Conservation (phyloP, 805 yeast genomes). For the Yamadazyma paraphyllophila region DNA sequence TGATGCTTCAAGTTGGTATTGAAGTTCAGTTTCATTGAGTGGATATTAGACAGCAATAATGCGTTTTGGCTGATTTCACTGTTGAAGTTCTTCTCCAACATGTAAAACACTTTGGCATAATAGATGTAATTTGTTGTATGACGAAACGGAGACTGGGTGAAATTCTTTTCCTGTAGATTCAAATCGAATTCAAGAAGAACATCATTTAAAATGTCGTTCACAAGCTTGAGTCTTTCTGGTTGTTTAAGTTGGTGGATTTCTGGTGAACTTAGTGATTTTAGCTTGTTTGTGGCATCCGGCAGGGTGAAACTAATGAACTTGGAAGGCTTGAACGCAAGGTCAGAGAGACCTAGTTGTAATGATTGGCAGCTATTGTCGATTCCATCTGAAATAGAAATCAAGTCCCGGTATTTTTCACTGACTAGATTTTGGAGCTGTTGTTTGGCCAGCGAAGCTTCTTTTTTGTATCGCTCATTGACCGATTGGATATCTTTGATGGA, state of each 20-base stretch:
- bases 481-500: slow-evolving; percentile 33
- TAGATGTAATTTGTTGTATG: slow-evolving; percentile 26
- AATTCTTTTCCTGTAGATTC: slow-evolving; percentile 14
- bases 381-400: slow-evolving; percentile 44
- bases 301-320: slow-evolving; percentile 24
- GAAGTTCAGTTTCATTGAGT: slow-evolving; percentile 23
- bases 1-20: slow-evolving; percentile 23
- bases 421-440: slow-evolving; percentile 36
- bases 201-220: slow-evolving; percentile 3
- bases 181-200: slow-evolving; percentile 28
- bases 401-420: slow-evolving; percentile 41
- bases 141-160: background rate
- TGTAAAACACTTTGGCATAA: slow-evolving; percentile 34
- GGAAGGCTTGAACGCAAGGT: slow-evolving; percentile 31
- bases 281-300: background rate
- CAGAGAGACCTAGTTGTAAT: slow-evolving; percentile 25
- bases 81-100: slow-evolving; percentile 20
- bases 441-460: slow-evolving; percentile 27
- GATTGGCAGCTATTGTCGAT: slow-evolving; percentile 30
- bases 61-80: slow-evolving; percentile 1
- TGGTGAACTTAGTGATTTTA: background rate
- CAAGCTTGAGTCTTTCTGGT: slow-evolving; percentile 13
- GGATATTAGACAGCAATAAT: background rate
- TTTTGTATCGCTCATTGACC: slow-evolving; percentile 27
- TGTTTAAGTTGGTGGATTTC: slow-evolving; percentile 10